Conservation (phyloP, 371 early-diverging fungal genomes). For the Umbelopsis sp. region DNA sequence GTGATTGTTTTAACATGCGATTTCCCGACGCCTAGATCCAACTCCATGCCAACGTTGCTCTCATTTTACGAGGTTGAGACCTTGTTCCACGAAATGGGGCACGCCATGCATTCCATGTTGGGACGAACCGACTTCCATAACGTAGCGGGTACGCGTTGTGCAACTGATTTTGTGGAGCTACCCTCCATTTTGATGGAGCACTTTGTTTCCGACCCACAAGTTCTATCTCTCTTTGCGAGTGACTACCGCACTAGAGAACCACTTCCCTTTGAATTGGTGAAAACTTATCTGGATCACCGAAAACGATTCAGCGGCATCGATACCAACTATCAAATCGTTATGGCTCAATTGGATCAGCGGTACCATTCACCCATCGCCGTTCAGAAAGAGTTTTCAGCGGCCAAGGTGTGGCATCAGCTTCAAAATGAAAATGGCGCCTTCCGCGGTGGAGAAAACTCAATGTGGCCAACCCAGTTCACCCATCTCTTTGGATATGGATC, state of each 20-base stretch:
- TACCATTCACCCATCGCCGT: conserved; percentile 58
- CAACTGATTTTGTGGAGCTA: conserved; percentile 95
- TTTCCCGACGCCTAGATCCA: conserved; percentile 46
- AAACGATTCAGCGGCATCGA: conserved; percentile 73
- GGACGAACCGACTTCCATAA: conserved; percentile 95
- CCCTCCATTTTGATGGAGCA: conserved; percentile 95
- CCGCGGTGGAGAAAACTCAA: conserved; percentile 68
- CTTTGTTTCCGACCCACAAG: conserved; percentile 78
- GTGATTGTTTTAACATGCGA: conserved; percentile 81
- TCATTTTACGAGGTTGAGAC: conserved; percentile 87
- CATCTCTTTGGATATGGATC: conserved; percentile 93
- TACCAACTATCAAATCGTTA: conserved; percentile 83
- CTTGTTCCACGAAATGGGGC: conserved; percentile 98
- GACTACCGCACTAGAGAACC: conserved; percentile 68
- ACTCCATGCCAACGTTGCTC: conserved; percentile 51
- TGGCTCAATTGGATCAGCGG: conserved; percentile 87
- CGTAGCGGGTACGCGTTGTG: conserved; percentile 91
- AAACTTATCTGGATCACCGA: conserved; percentile 55
- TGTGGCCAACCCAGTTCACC: conserved; percentile 91
- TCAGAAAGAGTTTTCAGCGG: conserved; percentile 52
- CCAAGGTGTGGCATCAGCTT: conserved; percentile 52
- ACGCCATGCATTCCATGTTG: conserved; percentile 97
- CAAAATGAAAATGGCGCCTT: conserved; percentile 64
- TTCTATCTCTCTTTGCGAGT: conserved; percentile 70
- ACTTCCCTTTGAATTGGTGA: conserved; percentile 49